Evolutionary conservation across 495 filamentous ascomycete species (phyloP).

Genomic region (Aspergillus egyptiacus): DNA sequence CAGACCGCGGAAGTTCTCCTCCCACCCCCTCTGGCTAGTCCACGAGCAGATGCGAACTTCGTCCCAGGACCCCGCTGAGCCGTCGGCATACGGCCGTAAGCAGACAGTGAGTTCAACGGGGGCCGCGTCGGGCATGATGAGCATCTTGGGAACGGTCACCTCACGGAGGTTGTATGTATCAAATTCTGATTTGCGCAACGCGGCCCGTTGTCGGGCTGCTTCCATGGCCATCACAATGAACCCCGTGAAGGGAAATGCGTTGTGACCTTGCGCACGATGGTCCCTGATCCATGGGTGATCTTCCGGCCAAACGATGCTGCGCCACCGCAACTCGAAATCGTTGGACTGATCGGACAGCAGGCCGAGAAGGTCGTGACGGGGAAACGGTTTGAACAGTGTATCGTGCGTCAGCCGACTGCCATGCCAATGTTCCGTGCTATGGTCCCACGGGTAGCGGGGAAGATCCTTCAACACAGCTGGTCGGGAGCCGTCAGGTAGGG

Average conservation of each 20-base stretch:
- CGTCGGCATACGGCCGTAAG: too few relatives aligned
- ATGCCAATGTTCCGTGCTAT: neutral
- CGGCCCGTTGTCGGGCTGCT: too few relatives aligned
- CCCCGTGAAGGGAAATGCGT: constrained; percentile 49
- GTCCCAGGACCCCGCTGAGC: too few relatives aligned
- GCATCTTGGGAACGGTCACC: too few relatives aligned
- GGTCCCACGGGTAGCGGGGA: constrained; percentile 10
- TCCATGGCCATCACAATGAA: constrained; percentile 54
- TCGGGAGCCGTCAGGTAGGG: neutral
- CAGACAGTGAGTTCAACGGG: too few relatives aligned
- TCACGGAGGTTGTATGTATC: too few relatives aligned
- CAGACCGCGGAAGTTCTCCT: too few relatives aligned
- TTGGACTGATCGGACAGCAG: neutral
- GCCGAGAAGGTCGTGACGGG: constrained; percentile 10
- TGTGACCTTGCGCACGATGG: constrained; percentile 16
- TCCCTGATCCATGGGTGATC: constrained; percentile 13
- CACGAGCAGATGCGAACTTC: too few relatives aligned
- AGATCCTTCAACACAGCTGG: constrained; percentile 1
- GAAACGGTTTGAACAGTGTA: neutral
- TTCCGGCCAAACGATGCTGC: constrained; percentile 10
- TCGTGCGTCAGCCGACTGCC: neutral
- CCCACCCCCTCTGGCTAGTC: too few relatives aligned
- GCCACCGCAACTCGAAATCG: neutral
- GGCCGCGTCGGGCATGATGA: too few relatives aligned
- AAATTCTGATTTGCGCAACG: too few relatives aligned